Evolutionary conservation across 495 filamentous ascomycete genomes (phyloP).

Genomic region (Aspergillus asperescens): DNA sequence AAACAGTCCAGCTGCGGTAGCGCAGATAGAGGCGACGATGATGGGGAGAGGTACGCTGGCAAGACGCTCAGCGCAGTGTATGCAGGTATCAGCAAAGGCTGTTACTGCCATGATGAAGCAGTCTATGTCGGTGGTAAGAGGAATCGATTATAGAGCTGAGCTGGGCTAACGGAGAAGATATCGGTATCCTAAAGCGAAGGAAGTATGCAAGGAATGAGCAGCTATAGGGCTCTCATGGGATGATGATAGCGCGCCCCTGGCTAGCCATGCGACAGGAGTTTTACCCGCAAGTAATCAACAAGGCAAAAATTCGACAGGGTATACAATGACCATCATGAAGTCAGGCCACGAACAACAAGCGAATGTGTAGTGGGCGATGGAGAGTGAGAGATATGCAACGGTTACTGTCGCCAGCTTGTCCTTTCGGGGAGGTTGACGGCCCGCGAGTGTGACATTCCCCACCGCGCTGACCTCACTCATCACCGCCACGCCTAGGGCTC

Average conservation of each 20-base stretch:
- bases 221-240: slow-evolving; percentile 21
- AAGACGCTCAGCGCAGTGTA: slow-evolving; percentile 30
- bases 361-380: slow-evolving; percentile 8
- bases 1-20: slow-evolving; percentile 31
- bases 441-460: slow-evolving; percentile 2
- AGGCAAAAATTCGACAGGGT: slow-evolving; percentile 8
- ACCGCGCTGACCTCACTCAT: slow-evolving; percentile 9
- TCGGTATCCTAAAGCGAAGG: not conserved
- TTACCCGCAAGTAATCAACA: slow-evolving; percentile 12
- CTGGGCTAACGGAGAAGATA: no score
- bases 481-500: slow-evolving; percentile 9
- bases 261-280: slow-evolving; percentile 31
- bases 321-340: slow-evolving; percentile 12
- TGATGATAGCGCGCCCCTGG: slow-evolving; percentile 27
- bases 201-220: slow-evolving; percentile 16
- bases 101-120: slow-evolving; percentile 30
- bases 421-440: slow-evolving; percentile 24
- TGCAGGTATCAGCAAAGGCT: slow-evolving; percentile 31
- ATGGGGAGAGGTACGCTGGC: slow-evolving; percentile 29
- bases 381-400: slow-evolving; percentile 14
- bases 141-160: not conserved
- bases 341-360: slow-evolving; percentile 8
- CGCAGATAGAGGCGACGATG: slow-evolving; percentile 24
- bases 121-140: not conserved
- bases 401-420: slow-evolving; percentile 40